Base-by-base conservation (phyloP, 2,329 filamentous ascomycete genomes). In the Periconia macrospinosa region DNA sequence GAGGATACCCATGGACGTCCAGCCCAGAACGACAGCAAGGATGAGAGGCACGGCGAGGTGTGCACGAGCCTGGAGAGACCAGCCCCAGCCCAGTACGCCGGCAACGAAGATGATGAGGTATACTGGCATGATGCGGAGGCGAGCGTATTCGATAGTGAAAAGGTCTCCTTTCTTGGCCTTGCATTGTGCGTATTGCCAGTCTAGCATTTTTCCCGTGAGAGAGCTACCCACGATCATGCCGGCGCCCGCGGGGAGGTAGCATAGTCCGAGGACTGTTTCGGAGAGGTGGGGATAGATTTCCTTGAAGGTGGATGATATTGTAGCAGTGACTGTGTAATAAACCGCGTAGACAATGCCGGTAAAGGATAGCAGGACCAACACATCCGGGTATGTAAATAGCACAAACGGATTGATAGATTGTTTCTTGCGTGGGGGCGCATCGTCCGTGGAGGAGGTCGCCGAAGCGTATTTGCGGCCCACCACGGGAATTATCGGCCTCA, bases 191-290 rank as follows among this genome's bases (percentile, higher is more conserved):
- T 84, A 85, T 51, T 85, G 79, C 15, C 66, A 52, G 55, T 85
- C 78, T 0, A 85, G 74, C 30, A 84, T 71, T 46, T 77, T 82
- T 17, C 83, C 82, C 0, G 78, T 81, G 11, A 80, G 61, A 0
- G 83, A 65, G 0, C 80, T 83, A 1, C 81, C 82, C 2, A 82
- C 62, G 57, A 84, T 82, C 17, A 79, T 82, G 0, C 83, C 82
- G 0, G 77, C 75, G 0, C 83, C 83, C 20, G 83, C 83, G 19
- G 81, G 79, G 1, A 85, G 77, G 53, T 83, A 85, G 0, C 78
- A 68, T 0, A 69, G 54, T 2, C 67, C 67, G 1, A 67, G 55
- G 1, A 60, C 63, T 5, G 65, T 65, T 40, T 67, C 55, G 1
- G 65, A 67, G 5, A 69, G 54, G 1, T 58, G 8, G 0, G 61